These are phyloP conservation scores for Calendula officinalis DNA, from an alignment of 129 eudicot species.

Conservation along the genomic window DNA sequence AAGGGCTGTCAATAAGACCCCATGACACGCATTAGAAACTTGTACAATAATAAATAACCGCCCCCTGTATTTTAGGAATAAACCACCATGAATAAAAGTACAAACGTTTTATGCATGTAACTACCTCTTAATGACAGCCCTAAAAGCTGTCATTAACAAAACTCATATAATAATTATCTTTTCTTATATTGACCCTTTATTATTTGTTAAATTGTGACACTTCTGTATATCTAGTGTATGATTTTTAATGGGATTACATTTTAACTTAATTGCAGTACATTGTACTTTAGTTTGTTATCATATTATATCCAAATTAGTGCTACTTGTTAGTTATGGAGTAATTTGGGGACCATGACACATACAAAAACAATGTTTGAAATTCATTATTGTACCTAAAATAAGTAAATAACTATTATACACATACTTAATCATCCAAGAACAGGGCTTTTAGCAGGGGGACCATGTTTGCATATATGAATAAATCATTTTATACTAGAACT, in stretches of 20 bases:
- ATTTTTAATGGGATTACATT: background rate
- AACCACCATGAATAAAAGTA: too few relatives aligned
- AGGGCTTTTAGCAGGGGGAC: slow-evolving; percentile 35
- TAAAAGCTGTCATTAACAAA: too few relatives aligned
- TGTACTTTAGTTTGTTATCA: slow-evolving; percentile 17
- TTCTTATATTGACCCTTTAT: too few relatives aligned
- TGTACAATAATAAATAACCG: too few relatives aligned
- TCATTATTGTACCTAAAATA: background rate
- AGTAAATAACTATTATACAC: slow-evolving; percentile 14
- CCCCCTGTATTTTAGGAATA: too few relatives aligned
- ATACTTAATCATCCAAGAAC: slow-evolving; percentile 26
- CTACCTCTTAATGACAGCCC: too few relatives aligned
- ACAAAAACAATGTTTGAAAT: slow-evolving; percentile 5
- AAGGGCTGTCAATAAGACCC: too few relatives aligned
- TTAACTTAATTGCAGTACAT: background rate
- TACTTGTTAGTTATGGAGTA: slow-evolving; percentile 13
- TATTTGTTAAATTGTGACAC: too few relatives aligned
- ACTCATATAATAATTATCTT: too few relatives aligned
- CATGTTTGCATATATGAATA: slow-evolving; percentile 28
- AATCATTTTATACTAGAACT: slow-evolving; percentile 5
- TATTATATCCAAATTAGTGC: slow-evolving; percentile 11
- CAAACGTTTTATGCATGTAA: too few relatives aligned
- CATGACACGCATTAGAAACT: too few relatives aligned
- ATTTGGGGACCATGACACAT: slow-evolving; percentile 33
- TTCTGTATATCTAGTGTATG: too few relatives aligned